These are phyloP conservation scores for Tagetes erecta DNA, from an alignment of 129 eudicot species.

Conservation along the genomic window DNA sequence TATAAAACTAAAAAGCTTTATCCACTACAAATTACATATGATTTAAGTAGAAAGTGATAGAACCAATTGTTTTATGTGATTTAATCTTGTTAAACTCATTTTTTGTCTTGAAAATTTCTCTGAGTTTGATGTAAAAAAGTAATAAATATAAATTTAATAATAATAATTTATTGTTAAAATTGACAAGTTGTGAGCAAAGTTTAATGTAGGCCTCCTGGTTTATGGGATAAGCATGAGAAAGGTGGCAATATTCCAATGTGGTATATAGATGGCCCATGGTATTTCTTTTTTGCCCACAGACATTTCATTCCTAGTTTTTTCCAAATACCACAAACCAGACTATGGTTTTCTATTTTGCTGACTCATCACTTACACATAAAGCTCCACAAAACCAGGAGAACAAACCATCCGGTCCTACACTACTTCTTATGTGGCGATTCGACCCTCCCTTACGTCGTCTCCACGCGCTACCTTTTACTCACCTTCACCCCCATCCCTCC, in stretches of 20 bases:
- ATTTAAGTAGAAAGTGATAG: too few species aligned
- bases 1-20: too few species aligned
- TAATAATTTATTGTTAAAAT: too few species aligned
- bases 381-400: conserved; percentile 75
- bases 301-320: conserved; percentile 5
- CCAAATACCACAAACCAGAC: conserved; percentile 38
- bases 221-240: conserved; percentile 36
- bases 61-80: too few species aligned
- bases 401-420: conserved; percentile 26
- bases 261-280: conserved; percentile 38
- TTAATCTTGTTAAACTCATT: too few species aligned
- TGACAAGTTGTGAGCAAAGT: conserved; percentile 15
- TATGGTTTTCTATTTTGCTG: conserved; percentile 23
- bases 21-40: too few species aligned
- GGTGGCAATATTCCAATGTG: conserved; percentile 37
- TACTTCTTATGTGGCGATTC: conserved; percentile 61
- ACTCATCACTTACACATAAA: conserved; percentile 23
- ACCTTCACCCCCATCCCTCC: neutral
- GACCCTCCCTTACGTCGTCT: conserved; percentile 48
- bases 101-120: too few species aligned
- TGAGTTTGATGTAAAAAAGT: too few species aligned
- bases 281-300: conserved; percentile 21
- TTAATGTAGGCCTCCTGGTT: conserved; percentile 28
- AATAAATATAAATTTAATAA: too few species aligned
- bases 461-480: conserved; percentile 35